Percentiles rank a stretch among this genome's conserved stretches.
phyloP scores from a whole-genome alignment of 2,329 filamentous ascomycete genomes.

The Huntiella moniliformis region DNA sequence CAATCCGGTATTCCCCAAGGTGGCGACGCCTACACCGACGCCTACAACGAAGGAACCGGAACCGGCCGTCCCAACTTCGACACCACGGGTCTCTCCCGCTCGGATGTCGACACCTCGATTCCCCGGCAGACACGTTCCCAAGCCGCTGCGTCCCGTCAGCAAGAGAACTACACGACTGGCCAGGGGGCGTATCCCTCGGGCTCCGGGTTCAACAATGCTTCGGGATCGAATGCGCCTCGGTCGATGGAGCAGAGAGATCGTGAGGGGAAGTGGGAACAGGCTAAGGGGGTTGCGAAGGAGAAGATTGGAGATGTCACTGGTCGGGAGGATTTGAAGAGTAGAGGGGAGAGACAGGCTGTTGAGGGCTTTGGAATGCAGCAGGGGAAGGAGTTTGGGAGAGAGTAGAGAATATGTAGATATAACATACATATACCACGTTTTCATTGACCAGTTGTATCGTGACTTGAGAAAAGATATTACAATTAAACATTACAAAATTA shows the following conservation, averaged over 20 bases:
- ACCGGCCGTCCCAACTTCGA: too few relatives aligned
- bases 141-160: conserved; percentile 46
- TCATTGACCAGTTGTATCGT: neutral
- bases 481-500: neutral
- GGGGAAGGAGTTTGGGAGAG: neutral
- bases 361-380: neutral
- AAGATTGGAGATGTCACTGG: conserved; percentile 57
- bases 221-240: too few relatives aligned
- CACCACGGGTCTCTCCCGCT: too few relatives aligned
- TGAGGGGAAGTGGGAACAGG: conserved; percentile 70
- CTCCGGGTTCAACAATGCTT: conserved; percentile 28
- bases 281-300: conserved; percentile 72
- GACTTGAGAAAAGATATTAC: neutral
- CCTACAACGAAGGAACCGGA: too few relatives aligned
- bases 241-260: conserved; percentile 15
- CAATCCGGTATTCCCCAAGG: too few relatives aligned
- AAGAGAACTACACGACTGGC: conserved; percentile 45
- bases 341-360: too few relatives aligned
- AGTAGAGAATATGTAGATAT: neutral
- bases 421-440: neutral
- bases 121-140: conserved; percentile 58
- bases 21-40: too few relatives aligned
- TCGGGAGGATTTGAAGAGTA: conserved; percentile 28
- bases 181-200: conserved; percentile 38
- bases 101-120: conserved; percentile 26